Evolutionary conservation across 1,139 yeast genomes (phyloP).

Genomic region (Suhomyces coccinellae): DNA sequence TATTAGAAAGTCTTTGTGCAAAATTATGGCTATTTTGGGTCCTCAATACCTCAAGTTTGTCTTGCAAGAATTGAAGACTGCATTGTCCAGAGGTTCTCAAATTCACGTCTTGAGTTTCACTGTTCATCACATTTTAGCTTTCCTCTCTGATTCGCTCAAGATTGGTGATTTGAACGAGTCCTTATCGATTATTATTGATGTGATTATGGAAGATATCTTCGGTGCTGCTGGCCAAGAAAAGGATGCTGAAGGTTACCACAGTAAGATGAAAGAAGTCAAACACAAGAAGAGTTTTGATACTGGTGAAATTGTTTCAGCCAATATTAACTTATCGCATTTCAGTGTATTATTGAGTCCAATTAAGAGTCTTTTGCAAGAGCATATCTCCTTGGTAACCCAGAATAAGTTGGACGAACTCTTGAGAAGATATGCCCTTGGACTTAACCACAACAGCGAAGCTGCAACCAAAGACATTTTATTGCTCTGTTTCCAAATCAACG

Average conservation of each 20-base stretch:
- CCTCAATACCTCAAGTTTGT: constrained; percentile 72
- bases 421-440: constrained; percentile 74
- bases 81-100: constrained; percentile 88
- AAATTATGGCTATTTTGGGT: constrained; percentile 66
- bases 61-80: constrained; percentile 72
- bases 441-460: constrained; percentile 68
- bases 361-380: constrained; percentile 62
- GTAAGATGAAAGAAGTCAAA: constrained; percentile 88
- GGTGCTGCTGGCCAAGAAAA: constrained; percentile 94
- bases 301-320: constrained; percentile 71
- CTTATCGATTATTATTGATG: constrained; percentile 58
- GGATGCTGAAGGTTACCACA: constrained; percentile 88
- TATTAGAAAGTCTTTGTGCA: constrained; percentile 73
- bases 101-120: constrained; percentile 91
- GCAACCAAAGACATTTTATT: constrained; percentile 59
- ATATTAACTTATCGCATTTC: constrained; percentile 62
- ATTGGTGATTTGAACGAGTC: constrained; percentile 81
- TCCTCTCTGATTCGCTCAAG: constrained; percentile 45
- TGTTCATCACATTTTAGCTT: constrained; percentile 67
- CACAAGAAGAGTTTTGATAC: constrained; percentile 87
- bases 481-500: constrained; percentile 72
- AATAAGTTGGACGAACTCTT: constrained; percentile 77
- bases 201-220: constrained; percentile 89
- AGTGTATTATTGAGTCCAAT: constrained; percentile 69
- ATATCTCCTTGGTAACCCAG: constrained; percentile 66